Base-by-base conservation (phyloP, 306 rosid genomes). In the Oemleria cerasiformis region DNA sequence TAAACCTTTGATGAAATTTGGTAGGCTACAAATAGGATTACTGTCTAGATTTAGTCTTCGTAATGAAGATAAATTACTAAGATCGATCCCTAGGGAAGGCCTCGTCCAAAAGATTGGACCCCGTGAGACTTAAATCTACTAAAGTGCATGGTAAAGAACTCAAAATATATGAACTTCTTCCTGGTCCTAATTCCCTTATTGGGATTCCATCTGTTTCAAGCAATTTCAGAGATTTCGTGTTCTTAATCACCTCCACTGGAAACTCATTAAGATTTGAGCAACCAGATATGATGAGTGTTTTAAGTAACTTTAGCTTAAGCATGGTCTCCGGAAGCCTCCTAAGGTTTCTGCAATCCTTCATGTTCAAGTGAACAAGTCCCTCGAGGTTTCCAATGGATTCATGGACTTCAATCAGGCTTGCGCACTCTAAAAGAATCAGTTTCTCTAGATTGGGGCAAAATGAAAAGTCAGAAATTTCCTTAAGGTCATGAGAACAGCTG, bases 321-420 rank as follows among this genome's bases (percentile, higher is more conserved):
- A 68, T 20, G 16, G 21, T 59, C 58, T 23, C 8, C 5, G 78
- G 78, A 15, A 74, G 66, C 19, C 12, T 64, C 23, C 41, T 64
- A 3, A 74, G 60, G 20, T 10, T 74, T 47, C 11, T 66, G 42
- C 78, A 74, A 8, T 65, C 55, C 39, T 66, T 23, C 57, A 74
- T 20, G 5, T 19, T 66, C n/a, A 74, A 30, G 38, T n/a, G 47
- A 47, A 17, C 41, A 1, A 74, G 73, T 16, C 71, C 45, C 4
- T 16, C n/a, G 4, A 74, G 73, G 14, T 30, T 39, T 14, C 73
- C 78, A 45, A 74, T 66, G 60, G 78, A 74, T 19, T 17, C 72
- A 38, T 74, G 43, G 10, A 66, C 41, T 21, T 47, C 6, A 65
- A 50, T 3, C 23, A 66, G 13, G 14, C 47, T 30, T 5, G 0